Evolutionary conservation across 2,329 filamentous ascomycete genomes (phyloP), one percentile per base, ranked within the genome.

Genomic region (Rhinocladiella mackenziei): DNA sequence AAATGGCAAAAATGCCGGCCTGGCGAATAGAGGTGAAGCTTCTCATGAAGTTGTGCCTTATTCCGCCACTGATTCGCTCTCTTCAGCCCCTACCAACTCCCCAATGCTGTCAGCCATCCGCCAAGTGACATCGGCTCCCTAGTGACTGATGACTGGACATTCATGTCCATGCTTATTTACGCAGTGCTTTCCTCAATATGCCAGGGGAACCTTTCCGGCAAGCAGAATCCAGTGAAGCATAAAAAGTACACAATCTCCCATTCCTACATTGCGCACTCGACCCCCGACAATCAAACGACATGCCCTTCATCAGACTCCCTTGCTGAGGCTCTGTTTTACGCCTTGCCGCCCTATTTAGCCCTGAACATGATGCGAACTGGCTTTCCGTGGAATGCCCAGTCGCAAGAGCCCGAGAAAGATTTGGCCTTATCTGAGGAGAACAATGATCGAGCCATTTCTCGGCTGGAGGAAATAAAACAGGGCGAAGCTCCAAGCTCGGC

Each of bases 301-400:
- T 50, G 47, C 13, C 17, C 33, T 35, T 25, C n/a, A 34, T 22
- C 23, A 5, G 14, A 13, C 34, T 17, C 25, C 15, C 38, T 18
- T n/a, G 13, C 40, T 46, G 47, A 43, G 26, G 23, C 31, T 15
- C 22, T 9, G 11, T 23, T 23, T 18, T n/a, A 22, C n/a, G 6
- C 18, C 31, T 30, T 14, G n/a, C 19, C 14, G 31, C 15, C 26
- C 22, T 22, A 30, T 17, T 18, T 25, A 30, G 29, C 18, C 14
- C 10, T 10, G 26, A 28, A 25, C 22, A 56, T 56, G 53, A 45
- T 38, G 25, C 40, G 49, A 26, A 19, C 30, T 20, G 51, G 51
- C 11, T 56, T 56, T 29, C 53, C 51, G 5, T 56, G 53, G 53
- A 33, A 43, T 25, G 29, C 50, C 29, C 51, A 49, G 6, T 39